Evolutionary conservation across 257 asterid species (phyloP).

Genomic region (Lycium barbarum): DNA sequence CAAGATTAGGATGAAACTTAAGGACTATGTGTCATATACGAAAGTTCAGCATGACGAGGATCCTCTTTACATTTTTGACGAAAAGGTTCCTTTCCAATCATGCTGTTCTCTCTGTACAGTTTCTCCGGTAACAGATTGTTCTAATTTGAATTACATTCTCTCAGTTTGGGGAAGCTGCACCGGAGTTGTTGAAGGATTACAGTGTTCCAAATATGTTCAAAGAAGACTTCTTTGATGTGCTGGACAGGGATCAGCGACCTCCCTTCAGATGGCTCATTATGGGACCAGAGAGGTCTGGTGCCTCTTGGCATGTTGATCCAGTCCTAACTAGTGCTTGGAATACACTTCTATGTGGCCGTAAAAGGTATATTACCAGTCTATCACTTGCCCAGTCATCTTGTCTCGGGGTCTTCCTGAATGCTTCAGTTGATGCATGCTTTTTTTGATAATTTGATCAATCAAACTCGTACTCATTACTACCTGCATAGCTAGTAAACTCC

Average conservation of each 20-base stretch:
- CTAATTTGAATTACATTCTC: conserved; percentile 31
- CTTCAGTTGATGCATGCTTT: background rate
- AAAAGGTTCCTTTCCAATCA: conserved; percentile 60
- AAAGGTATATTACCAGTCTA: conserved; percentile 58
- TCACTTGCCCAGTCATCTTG: conserved; percentile 10
- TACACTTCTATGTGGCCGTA: conserved; percentile 96
- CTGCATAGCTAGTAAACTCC: background rate
- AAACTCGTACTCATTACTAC: background rate
- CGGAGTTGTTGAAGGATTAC: conserved; percentile 79
- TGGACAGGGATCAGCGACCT: conserved; percentile 83
- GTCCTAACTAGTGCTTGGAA: conserved; percentile 99
- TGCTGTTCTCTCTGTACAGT: conserved; percentile 34
- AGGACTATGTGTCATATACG: conserved; percentile 79
- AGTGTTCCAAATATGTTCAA: conserved; percentile 79
- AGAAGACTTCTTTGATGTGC: conserved; percentile 94
- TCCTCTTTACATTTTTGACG: conserved; percentile 93
- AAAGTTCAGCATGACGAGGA: conserved; percentile 96
- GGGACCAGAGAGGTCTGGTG: conserved; percentile 99
- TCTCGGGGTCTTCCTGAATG: conserved; percentile 26
- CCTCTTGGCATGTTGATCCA: conserved; percentile 99
- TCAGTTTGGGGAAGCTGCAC: conserved; percentile 92
- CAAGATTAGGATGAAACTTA: conserved; percentile 76
- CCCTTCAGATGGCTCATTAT: conserved; percentile 91
- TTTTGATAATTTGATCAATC: conserved; percentile 7
- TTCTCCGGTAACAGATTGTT: conserved; percentile 34